Evolutionary conservation across 2,329 filamentous ascomycete species (phyloP), one percentile per base, ranked within the genome.

Genomic region (Sporothrix dimorphospora): DNA sequence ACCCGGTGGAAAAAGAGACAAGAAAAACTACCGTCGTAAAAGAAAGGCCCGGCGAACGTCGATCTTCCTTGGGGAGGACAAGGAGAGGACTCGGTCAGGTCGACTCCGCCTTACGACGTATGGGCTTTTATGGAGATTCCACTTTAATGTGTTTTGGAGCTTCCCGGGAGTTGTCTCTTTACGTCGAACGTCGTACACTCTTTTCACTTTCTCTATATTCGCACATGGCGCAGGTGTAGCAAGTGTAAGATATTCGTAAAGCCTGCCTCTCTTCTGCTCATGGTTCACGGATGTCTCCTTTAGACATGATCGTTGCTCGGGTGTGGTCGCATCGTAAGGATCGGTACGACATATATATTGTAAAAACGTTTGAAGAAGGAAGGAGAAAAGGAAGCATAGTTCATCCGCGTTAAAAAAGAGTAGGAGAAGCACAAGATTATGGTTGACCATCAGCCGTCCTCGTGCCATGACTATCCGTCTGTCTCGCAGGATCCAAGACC

Each of bases 51-150:
- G 53, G 12, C 27, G 14, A 14, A 38, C 16, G 53, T 34, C 12
- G 53, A 57, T 57, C 53, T 8, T 57, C 27, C 16, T 34, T 34
- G 14, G 45, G 19, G 19, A 19, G 19, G 19, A 47, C 45, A 5
- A 47, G 45, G 45, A 47, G 45, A 19, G 45, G 45, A 47, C 45
- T 57, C 53, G 53, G 53, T 57, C 53, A 57, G 2, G n/a, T 57
- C 53, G 53, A n/a, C 53, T 57, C 53, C 53, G 53, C 53, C 53
- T 34, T 57, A n/a, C n/a, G n/a, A n/a, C n/a, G n/a, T n/a, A n/a
- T 57, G 53, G 53, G 49, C 49, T 53, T 53, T 53, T 53, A 53
- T 53, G 49, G 30, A 34, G 30, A 34, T 34, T 34, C 30, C 30
- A 6, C 30, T 34, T 6, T 34, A 34, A 34, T 34, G 30, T 34